These are phyloP conservation scores for Hymenotorrendiella dingleyae DNA, from an alignment of 2,329 filamentous ascomycete species.

Conservation along the genomic window DNA sequence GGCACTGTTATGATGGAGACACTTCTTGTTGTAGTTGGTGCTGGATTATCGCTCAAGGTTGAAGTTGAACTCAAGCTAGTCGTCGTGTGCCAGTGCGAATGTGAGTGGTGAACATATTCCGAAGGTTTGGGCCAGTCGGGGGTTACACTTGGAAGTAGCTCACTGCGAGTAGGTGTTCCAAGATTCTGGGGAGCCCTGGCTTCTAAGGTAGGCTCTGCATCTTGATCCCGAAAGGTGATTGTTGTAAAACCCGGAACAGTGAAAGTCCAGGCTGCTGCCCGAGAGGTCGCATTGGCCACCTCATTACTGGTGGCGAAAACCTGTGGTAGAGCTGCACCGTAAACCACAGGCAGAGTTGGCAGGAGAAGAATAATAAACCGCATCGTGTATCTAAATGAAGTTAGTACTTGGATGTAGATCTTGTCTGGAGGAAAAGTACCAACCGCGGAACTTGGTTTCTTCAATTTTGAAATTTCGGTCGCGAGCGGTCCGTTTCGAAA, in stretches of 20 bases:
- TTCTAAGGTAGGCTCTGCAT: background rate
- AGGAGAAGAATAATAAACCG: conserved; percentile 7
- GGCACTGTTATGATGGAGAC: background rate
- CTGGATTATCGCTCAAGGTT: conserved; percentile 1
- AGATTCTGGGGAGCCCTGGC: conserved; percentile 1
- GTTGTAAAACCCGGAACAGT: conserved; percentile 5
- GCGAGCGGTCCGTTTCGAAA: background rate
- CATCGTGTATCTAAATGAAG: conserved; percentile 8
- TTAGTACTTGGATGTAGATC: background rate
- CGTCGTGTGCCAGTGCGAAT: background rate
- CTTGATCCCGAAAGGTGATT: background rate
- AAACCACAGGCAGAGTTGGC: conserved; percentile 10
- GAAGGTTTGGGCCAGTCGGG: background rate
- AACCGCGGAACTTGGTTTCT: background rate
- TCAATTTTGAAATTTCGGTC: background rate
- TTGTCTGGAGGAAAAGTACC: background rate
- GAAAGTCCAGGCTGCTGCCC: conserved; percentile 1
- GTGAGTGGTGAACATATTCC: background rate
- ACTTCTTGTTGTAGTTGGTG: background rate
- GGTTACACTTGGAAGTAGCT: background rate
- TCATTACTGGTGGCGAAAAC: conserved; percentile 1
- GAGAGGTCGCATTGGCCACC: background rate
- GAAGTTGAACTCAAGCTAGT: conserved; percentile 1
- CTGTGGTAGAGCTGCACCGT: conserved; percentile 13
- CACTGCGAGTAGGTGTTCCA: background rate